These are phyloP conservation scores for Cicer chorassanicum DNA, from an alignment of 306 rosid species.

Conservation along the genomic window DNA sequence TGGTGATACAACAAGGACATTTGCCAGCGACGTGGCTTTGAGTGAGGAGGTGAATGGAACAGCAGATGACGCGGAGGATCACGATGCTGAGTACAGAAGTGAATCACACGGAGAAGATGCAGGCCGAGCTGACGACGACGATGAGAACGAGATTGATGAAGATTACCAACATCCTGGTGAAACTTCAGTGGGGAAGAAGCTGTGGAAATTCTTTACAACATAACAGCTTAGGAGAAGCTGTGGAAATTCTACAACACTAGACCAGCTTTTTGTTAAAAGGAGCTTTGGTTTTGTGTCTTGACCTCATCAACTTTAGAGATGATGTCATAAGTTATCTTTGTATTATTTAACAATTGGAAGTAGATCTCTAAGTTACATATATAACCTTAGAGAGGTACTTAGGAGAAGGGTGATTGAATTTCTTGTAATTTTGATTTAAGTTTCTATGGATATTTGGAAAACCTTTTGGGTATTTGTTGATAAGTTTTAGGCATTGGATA, in stretches of 20 bases:
- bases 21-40: constrained; percentile 48
- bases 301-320: constrained; percentile 61
- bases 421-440: constrained; percentile 45
- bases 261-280: constrained; percentile 34
- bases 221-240: constrained; percentile 65
- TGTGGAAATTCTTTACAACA: constrained; percentile 87
- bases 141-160: constrained; percentile 46
- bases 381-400: constrained; percentile 49
- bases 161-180: constrained; percentile 72
- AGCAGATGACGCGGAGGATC: constrained; percentile 52
- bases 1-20: constrained; percentile 49
- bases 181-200: constrained; percentile 86
- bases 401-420: constrained; percentile 60
- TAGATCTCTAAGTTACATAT: constrained; percentile 51
- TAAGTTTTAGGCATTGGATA: constrained; percentile 59
- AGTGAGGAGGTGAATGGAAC: constrained; percentile 96
- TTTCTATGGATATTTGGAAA: constrained; percentile 47
- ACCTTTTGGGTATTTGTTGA: constrained; percentile 46
- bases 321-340: constrained; percentile 51
- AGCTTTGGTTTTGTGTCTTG: constrained; percentile 46
- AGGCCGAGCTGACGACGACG: constrained; percentile 51
- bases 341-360: constrained; percentile 61
- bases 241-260: constrained; percentile 80
- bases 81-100: constrained; percentile 53
- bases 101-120: constrained; percentile 67